Percentiles rank a stretch among this genome's conserved stretches.
These are phyloP conservation scores for Verticillium dahliae DNA, from an alignment of 2,329 filamentous ascomycete species.

Conservation along the genomic window DNA sequence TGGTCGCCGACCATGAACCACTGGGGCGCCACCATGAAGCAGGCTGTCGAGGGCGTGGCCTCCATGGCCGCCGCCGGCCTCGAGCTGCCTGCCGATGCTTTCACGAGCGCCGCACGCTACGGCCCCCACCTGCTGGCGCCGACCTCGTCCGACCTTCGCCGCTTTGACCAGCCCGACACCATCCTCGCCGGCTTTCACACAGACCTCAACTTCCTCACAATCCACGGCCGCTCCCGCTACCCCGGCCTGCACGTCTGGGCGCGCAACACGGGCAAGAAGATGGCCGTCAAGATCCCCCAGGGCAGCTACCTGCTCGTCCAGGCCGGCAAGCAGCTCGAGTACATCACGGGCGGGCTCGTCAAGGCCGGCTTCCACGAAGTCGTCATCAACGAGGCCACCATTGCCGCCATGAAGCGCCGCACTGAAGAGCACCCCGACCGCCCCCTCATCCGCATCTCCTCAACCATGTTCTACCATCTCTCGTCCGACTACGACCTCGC, in stretches of 20 bases:
- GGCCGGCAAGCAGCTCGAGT: conserved; percentile 57
- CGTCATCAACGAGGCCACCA: conserved; percentile 47
- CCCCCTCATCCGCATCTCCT: conserved; percentile 51
- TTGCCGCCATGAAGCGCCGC: conserved; percentile 38
- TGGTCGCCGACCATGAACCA: conserved; percentile 50
- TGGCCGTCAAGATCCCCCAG: conserved; percentile 51
- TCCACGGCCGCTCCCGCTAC: conserved; percentile 57
- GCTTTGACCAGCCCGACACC: conserved; percentile 46
- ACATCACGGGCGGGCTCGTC: conserved; percentile 53
- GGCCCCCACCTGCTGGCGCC: conserved; percentile 57
- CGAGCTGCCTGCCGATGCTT: conserved; percentile 43
- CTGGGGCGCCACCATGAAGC: conserved; percentile 56
- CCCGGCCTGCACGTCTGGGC: conserved; percentile 58
- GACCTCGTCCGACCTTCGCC: conserved; percentile 50
- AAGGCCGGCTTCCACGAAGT: conserved; percentile 59
- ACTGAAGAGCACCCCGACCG: conserved; percentile 34
- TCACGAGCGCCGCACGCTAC: conserved; percentile 48
- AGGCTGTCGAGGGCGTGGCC: conserved; percentile 48
- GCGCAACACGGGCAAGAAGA: conserved; percentile 53
- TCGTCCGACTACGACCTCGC: conserved; percentile 48
- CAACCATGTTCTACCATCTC: conserved; percentile 56
- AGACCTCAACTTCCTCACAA: conserved; percentile 59
- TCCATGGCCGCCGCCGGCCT: conserved; percentile 54
- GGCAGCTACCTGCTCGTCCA: conserved; percentile 55
- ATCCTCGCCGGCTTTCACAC: conserved; percentile 60